These are phyloP conservation scores for Trichoderma endophyticum DNA, from an alignment of 2,329 filamentous ascomycete species.

Conservation along the genomic window DNA sequence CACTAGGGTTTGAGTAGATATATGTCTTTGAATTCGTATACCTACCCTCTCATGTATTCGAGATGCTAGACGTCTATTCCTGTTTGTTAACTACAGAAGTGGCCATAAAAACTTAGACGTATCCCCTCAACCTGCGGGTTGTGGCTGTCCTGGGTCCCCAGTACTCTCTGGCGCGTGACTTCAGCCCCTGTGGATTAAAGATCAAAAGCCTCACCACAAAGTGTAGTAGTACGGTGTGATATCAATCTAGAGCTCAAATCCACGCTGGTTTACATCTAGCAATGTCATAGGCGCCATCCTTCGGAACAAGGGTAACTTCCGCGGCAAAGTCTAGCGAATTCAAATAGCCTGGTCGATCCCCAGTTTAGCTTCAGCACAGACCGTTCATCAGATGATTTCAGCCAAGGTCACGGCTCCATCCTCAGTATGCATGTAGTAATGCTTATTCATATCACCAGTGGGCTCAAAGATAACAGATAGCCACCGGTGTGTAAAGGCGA, in stretches of 20 bases:
- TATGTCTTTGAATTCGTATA: background rate
- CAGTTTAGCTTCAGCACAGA: background rate
- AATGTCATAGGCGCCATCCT: background rate
- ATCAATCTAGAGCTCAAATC: background rate
- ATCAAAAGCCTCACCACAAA: background rate
- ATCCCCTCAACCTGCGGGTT: background rate
- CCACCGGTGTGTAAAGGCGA: background rate
- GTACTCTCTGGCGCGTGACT: background rate
- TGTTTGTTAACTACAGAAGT: background rate
- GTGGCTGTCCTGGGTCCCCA: background rate
- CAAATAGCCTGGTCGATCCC: background rate
- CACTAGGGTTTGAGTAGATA: fast-evolving
- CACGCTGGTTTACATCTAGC: background rate
- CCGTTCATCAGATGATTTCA: background rate
- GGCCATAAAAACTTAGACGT: background rate
- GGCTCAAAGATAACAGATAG: background rate
- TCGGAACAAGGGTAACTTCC: background rate
- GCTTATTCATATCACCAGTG: background rate
- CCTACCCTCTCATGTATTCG: background rate
- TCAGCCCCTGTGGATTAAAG: background rate
- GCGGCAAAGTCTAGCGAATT: background rate
- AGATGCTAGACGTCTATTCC: background rate
- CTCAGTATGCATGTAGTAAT: background rate
- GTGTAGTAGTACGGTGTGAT: background rate
- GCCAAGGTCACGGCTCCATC: background rate